Conservation (phyloP, 2,329 filamentous ascomycete species). For the Colletotrichum tofieldiae region DNA sequence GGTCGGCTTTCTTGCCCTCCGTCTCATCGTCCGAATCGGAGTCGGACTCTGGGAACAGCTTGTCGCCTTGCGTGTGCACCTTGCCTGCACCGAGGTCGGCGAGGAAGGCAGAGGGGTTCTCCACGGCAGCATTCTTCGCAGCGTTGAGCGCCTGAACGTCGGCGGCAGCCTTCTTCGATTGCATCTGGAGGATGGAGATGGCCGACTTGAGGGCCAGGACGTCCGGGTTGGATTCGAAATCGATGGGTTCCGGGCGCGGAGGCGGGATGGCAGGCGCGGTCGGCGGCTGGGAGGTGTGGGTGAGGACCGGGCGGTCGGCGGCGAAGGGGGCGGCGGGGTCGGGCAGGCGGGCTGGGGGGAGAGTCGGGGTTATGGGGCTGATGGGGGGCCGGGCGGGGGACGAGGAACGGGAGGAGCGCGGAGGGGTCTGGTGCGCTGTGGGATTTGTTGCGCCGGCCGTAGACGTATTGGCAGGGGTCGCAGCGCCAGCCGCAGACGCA, state of each 20-base stretch:
- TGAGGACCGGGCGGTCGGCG: slow-evolving; percentile 56
- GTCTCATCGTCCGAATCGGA: slow-evolving; percentile 46
- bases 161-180: slow-evolving; percentile 81
- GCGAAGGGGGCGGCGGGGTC: slow-evolving; percentile 49
- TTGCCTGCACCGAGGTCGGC: slow-evolving; percentile 77
- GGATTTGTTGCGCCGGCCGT: slow-evolving; percentile 22
- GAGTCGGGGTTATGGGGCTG: slow-evolving; percentile 70
- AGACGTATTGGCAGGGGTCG: slow-evolving; percentile 15
- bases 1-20: slow-evolving; percentile 51
- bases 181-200: slow-evolving; percentile 89
- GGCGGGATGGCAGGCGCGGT: slow-evolving; percentile 56
- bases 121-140: slow-evolving; percentile 79
- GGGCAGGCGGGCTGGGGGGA: slow-evolving; percentile 55
- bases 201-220: slow-evolving; percentile 89
- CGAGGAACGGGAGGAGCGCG: slow-evolving; percentile 51
- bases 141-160: slow-evolving; percentile 81
- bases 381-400: slow-evolving; percentile 67
- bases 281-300: slow-evolving; percentile 63
- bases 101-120: slow-evolving; percentile 80
- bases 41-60: slow-evolving; percentile 47
- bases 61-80: slow-evolving; percentile 61
- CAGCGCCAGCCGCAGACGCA: slow-evolving; percentile 17
- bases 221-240: slow-evolving; percentile 82
- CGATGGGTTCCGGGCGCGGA: slow-evolving; percentile 67
- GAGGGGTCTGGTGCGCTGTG: slow-evolving; percentile 33